Base-by-base conservation (phyloP, 2,329 filamentous ascomycete species). In the Salinomyces thailandicus region DNA sequence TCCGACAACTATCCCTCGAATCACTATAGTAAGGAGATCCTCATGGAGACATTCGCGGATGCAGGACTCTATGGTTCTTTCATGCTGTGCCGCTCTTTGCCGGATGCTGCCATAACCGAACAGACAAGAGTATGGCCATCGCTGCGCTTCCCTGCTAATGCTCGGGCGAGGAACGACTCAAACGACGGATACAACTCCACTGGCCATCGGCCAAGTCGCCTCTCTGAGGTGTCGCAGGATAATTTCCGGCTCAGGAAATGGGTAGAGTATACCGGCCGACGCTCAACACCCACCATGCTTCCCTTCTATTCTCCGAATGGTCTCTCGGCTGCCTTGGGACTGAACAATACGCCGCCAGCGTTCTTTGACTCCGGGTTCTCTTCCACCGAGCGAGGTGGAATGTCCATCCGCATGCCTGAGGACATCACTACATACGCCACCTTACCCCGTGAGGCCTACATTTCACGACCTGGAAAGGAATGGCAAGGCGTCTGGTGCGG, bases 401-500 rank as follows among this genome's bases (percentile, higher is more conserved):
- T 73, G 37, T 71, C 50, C 12, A 49, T 67, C 41, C 58, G 63
- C 1, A 62, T 71, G 33, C 67, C 64, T 4, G 72, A 75, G 46
- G 65, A 69, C 29, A 62, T 77, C 13, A 66, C 67, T 2, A 79
- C 73, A 0, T 79, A 76, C 49, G 85, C 81, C 0, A 93, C 86
- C 0, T 65, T 96, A 1, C 77, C 85, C 29, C 73, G 77, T 3
- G 64, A 63, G 2, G 61, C 81, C n/a, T 95, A 93, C 55, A 91
- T 77, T 0, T 85, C 89, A 0, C 93, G 86, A 0, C 57, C 64
- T 7, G 69, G 78, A 37, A 89, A 86, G 55, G 87, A 86, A 0
- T 95, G 79, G 67, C 77, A 85, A 44, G 89, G 89, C 0, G 85
- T 98, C 18, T 96, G 85, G 82, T 81, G 86, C 12, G 87, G 87